Conservation (phyloP, 768 basidiomycete species). For the Rhizopogon salebrosus region DNA sequence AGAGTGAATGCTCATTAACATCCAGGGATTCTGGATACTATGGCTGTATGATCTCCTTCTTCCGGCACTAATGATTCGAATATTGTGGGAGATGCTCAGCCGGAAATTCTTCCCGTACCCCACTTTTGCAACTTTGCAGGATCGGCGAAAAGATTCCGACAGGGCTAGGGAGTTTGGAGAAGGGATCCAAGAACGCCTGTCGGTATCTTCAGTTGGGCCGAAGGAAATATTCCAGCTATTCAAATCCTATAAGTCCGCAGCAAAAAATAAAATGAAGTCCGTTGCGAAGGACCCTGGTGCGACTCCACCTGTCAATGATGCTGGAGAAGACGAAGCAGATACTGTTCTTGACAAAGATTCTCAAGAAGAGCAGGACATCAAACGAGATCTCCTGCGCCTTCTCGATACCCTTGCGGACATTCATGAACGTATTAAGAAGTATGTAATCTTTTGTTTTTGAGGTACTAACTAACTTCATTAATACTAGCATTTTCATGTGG, state of each 20-base stretch:
- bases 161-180: conserved; percentile 50
- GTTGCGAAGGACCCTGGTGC: conserved; percentile 7
- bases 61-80: conserved; percentile 42
- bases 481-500: conserved; percentile 66
- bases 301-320: not conserved
- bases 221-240: conserved; percentile 52
- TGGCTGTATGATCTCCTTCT: conserved; percentile 58
- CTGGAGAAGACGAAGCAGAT: conserved; percentile 11
- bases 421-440: conserved; percentile 65
- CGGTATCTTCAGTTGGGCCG: conserved; percentile 41
- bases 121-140: conserved; percentile 45
- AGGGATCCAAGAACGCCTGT: conserved; percentile 41
- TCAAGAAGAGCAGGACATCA: conserved; percentile 36
- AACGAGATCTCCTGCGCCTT: conserved; percentile 34
- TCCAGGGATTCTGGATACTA: conserved; percentile 55
- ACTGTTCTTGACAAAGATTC: conserved; percentile 32
- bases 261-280: conserved; percentile 28
- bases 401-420: conserved; percentile 51
- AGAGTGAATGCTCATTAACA: conserved; percentile 1
- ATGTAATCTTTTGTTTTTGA: conserved; percentile 9
- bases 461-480: not conserved
- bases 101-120: conserved; percentile 51
- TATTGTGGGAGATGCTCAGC: conserved; percentile 44
- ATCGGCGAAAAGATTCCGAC: conserved; percentile 42
- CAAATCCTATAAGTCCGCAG: conserved; percentile 34